Conservation (phyloP, 2,329 filamentous ascomycete genomes). For the Biscogniauxia sp. region DNA sequence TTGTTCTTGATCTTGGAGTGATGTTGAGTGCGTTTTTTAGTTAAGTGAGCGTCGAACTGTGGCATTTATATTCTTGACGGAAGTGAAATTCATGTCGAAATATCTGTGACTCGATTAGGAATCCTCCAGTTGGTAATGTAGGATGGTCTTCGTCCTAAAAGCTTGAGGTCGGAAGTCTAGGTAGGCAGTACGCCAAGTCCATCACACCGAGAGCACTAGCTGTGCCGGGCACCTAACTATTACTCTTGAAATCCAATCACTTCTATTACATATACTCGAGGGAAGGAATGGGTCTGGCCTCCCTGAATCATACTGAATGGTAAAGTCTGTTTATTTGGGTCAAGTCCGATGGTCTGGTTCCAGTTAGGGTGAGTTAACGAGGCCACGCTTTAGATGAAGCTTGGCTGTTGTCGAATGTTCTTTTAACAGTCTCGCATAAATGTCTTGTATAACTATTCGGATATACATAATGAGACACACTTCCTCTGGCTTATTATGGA, state of each 20-base stretch:
- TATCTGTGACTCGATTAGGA: too few relatives aligned
- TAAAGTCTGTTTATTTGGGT: neutral
- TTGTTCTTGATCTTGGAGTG: neutral
- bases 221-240: neutral
- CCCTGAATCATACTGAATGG: neutral
- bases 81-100: neutral
- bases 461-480: neutral
- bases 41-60: neutral
- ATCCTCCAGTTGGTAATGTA: neutral
- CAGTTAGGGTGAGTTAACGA: neutral
- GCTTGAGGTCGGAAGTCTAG: neutral
- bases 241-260: neutral
- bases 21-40: neutral
- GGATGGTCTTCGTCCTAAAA: neutral
- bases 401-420: neutral
- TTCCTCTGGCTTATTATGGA: too few relatives aligned
- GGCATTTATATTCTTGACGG: neutral
- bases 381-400: neutral
- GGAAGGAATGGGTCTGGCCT: neutral
- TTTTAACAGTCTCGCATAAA: neutral
- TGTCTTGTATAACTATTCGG: neutral
- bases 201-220: neutral
- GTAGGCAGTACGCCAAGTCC: neutral
- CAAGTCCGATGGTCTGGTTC: neutral
- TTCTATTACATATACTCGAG: neutral